Percentiles rank a stretch among this genome's conserved stretches.
These are phyloP conservation scores for Triticum monococcum DNA, from an alignment of 176 grass and related monocot genomes.

Conservation along the genomic window DNA sequence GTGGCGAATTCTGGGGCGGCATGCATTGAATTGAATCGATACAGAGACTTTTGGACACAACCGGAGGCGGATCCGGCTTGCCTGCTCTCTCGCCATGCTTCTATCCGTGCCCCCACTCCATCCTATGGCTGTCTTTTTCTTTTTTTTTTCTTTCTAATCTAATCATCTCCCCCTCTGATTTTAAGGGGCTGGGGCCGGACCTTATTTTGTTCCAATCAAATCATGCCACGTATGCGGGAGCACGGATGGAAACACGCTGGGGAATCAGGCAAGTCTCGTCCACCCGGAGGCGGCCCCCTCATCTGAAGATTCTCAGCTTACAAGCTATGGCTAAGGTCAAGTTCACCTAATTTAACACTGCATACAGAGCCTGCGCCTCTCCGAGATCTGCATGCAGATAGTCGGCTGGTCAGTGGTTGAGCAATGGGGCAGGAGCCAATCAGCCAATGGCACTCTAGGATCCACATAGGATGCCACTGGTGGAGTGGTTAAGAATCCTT, in stretches of 20 bases:
- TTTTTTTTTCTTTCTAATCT: no score
- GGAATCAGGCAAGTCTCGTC: no score
- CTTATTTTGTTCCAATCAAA: no score
- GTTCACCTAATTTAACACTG: slow-evolving; percentile 32
- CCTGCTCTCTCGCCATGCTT: no score
- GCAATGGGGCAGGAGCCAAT: neutral
- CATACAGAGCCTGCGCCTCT: neutral
- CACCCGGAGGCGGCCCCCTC: neutral
- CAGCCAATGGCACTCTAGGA: neutral
- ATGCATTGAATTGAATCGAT: neutral
- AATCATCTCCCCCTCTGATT: no score
- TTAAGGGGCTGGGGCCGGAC: no score
- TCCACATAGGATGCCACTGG: neutral
- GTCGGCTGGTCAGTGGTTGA: slow-evolving; percentile 22
- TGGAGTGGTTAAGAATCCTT: slow-evolving; percentile 25
- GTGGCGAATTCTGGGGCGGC: neutral
- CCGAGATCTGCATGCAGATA: slow-evolving; percentile 1
- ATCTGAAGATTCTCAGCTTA: neutral
- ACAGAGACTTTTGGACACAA: neutral
- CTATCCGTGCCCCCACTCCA: no score
- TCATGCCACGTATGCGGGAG: no score
- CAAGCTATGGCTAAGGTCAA: neutral
- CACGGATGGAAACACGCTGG: no score
- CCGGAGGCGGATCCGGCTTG: no score
- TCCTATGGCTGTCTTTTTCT: no score